Conservation (phyloP, 208 protist genomes). For the Crithidia brevicula region DNA sequence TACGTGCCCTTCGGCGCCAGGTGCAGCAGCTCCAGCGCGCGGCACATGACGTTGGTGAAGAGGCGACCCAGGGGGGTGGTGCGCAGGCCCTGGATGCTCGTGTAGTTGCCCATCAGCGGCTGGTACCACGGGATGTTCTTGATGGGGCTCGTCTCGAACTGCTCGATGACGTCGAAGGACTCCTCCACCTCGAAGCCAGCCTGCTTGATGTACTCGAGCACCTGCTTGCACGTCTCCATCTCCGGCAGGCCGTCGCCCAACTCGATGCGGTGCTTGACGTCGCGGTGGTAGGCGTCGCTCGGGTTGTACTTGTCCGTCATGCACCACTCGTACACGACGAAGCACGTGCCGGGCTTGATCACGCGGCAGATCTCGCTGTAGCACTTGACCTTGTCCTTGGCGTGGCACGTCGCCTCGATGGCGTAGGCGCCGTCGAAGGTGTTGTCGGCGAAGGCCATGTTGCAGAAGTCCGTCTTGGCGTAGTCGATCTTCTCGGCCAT, state of each 20-base stretch:
- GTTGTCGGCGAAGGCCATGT: conserved; percentile 88
- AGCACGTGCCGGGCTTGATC: conserved; percentile 94
- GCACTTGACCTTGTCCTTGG: conserved; percentile 90
- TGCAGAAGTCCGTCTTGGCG: conserved; percentile 95
- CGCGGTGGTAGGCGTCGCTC: conserved; percentile 85
- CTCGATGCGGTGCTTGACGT: conserved; percentile 94
- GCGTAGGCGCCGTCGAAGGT: conserved; percentile 95
- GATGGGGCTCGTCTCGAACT: conserved; percentile 68
- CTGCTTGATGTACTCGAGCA: conserved; percentile 83
- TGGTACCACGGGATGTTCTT: conserved; percentile 92
- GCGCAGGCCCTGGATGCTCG: conserved; percentile 72
- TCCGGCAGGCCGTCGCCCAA: conserved; percentile 95
- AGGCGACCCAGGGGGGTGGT: conserved; percentile 85
- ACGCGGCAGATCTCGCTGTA: conserved; percentile 95
- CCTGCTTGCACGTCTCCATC: conserved; percentile 79
- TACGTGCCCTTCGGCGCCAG: conserved; percentile 80
- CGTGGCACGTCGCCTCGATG: conserved; percentile 98
- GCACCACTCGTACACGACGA: conserved; percentile 96
- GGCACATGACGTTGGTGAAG: conserved; percentile 80
- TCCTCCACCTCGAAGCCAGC: conserved; percentile 94
- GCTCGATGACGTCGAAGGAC: conserved; percentile 64
- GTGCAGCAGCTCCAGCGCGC: conserved; percentile 72
- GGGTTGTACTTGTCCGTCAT: conserved; percentile 95
- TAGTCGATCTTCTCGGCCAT: conserved; percentile 84
- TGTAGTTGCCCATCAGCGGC: conserved; percentile 77